These are phyloP conservation scores for Melastoma malabathricum DNA, from an alignment of 345 rosid species.

Conservation along the genomic window DNA sequence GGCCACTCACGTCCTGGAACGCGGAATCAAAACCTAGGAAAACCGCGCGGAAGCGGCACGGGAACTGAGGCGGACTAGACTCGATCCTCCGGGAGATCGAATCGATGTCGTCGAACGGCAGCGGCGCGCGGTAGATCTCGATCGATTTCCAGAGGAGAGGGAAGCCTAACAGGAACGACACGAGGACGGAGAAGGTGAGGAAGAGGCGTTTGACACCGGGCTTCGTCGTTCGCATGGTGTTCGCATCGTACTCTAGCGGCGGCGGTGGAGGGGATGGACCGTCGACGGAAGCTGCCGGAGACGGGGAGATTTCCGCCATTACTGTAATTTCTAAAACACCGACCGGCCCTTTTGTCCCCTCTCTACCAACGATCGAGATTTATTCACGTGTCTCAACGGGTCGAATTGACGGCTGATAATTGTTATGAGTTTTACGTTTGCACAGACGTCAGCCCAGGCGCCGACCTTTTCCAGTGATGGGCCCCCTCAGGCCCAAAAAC, in stretches of 20 bases:
- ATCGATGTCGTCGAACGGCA: constrained; percentile 68
- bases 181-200: constrained; percentile 50
- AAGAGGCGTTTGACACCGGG: constrained; percentile 79
- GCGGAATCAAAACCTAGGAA: constrained; percentile 31
- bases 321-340: background rate
- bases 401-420: background rate
- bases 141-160: constrained; percentile 81
- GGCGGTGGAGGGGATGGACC: constrained; percentile 3
- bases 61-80: constrained; percentile 38
- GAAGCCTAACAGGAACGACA: constrained; percentile 66
- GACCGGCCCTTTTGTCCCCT: no score
- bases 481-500: background rate
- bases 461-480: no score
- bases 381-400: background rate
- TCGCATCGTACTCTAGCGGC: constrained; percentile 17
- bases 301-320: constrained; percentile 38
- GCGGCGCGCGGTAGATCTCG: constrained; percentile 81
- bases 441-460: background rate
- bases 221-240: constrained; percentile 45
- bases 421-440: background rate
- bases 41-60: constrained; percentile 51
- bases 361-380: no score
- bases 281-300: constrained; percentile 9
- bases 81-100: constrained; percentile 34
- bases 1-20: constrained; percentile 7